Base-by-base conservation (phyloP, 2,329 filamentous ascomycete genomes). In the Ascomycota sp. region DNA sequence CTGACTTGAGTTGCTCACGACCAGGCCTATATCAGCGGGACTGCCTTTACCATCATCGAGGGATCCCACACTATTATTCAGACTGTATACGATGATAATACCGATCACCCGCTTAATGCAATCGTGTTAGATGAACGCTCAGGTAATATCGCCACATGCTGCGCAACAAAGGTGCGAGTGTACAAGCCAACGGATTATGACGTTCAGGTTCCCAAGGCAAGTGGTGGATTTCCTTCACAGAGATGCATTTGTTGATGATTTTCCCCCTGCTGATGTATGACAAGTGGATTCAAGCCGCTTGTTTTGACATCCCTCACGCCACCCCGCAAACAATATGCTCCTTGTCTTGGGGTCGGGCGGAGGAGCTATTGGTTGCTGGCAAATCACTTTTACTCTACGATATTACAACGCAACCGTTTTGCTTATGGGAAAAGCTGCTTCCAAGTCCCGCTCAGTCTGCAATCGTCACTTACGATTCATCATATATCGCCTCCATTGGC, bases 11-110 rank as follows among this genome's bases (percentile, higher is more conserved):
- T 9, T 21, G 10, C 31, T 33, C 29, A 38, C 35, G 33, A 26
- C 47, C 12, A 91, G 81, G 71, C 72, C 34, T 98, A 95, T 56
- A 77, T 93, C 42, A 89, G 80, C 38, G 86, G 86, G 47, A 79
- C 76, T 54, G 81, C 81, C 39, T 70, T 95, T 41, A 72, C 89
- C 35, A 75, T 98, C 45, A 72, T 95, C 43, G 68, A 71, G 47
- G 76, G 72, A 33, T 68, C 79, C 34, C 64, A 75, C 39, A 68
- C 68, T 35, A 69, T 93, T 40, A 56, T 92, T 27, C 89, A 98
- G 54, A 93, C 84, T 4, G 76, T 92, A 43, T 92, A 92, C 57
- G 74, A 89, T 47, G 78, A 91, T 47, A 76, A 89, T 29, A 33
- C 16, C 47, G 62, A 72, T 21, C 63, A 57, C 11, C 50, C 53